These are phyloP conservation scores for Phytophthora pini DNA, from an alignment of 352 stramenopile species.

Conservation along the genomic window DNA sequence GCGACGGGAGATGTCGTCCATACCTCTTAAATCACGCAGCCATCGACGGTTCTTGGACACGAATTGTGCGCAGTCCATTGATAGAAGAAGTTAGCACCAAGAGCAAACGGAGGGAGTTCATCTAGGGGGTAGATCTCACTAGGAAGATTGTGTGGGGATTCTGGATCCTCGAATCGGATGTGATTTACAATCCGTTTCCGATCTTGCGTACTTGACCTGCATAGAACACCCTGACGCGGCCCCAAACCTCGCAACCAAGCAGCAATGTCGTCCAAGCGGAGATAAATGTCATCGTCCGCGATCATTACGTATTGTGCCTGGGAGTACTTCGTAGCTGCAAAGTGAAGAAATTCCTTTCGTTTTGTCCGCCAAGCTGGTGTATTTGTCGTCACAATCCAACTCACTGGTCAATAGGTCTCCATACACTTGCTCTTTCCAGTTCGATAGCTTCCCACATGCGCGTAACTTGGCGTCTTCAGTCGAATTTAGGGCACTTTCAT, in stretches of 20 bases:
- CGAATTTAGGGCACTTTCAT: background rate
- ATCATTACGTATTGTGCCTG: slow-evolving; percentile 52
- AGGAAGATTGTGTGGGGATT: background rate
- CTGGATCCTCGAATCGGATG: background rate
- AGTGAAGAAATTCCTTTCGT: slow-evolving; percentile 54
- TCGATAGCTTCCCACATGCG: slow-evolving; percentile 6
- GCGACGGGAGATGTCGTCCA: slow-evolving; percentile 52
- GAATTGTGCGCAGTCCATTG: slow-evolving; percentile 44
- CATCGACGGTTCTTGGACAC: slow-evolving; percentile 38
- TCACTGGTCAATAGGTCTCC: slow-evolving; percentile 52
- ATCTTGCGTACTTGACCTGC: background rate
- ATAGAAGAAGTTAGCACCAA: slow-evolving; percentile 61
- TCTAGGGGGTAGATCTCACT: slow-evolving; percentile 38
- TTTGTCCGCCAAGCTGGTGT: slow-evolving; percentile 53
- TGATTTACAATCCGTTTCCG: background rate
- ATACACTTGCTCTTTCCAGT: slow-evolving; percentile 15
- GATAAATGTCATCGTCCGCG: slow-evolving; percentile 69
- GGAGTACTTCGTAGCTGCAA: slow-evolving; percentile 18
- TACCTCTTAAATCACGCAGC: slow-evolving; percentile 25
- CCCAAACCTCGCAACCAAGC: slow-evolving; percentile 10
- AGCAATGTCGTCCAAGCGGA: slow-evolving; percentile 33
- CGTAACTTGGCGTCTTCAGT: background rate
- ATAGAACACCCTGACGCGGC: slow-evolving; percentile 9
- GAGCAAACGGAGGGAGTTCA: slow-evolving; percentile 44
- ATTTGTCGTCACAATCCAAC: slow-evolving; percentile 55